Evolutionary conservation across 2,329 filamentous ascomycete genomes (phyloP).

Genomic region (Diaporthe citrichinensis): DNA sequence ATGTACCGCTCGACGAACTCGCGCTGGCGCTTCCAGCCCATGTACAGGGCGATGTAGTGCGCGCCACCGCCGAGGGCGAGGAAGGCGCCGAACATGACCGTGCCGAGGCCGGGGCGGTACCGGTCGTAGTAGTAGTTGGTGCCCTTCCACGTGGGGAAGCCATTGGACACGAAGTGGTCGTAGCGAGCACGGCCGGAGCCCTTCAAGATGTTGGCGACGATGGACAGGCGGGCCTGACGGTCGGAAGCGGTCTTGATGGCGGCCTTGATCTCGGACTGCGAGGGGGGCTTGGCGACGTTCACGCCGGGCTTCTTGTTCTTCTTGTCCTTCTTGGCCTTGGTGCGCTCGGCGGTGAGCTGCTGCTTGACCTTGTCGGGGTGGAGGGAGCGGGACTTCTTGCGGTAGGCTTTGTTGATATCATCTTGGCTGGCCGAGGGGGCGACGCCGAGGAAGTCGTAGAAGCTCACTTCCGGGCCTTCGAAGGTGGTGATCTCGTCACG

Average conservation of each 20-base stretch:
- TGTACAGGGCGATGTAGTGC: conserved; percentile 88
- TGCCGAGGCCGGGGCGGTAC: conserved; percentile 90
- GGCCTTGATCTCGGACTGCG: conserved; percentile 80
- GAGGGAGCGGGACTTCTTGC: conserved; percentile 84
- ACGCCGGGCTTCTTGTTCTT: conserved; percentile 71
- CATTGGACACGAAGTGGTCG: conserved; percentile 92
- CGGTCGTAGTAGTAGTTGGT: conserved; percentile 98
- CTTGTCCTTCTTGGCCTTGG: conserved; percentile 67
- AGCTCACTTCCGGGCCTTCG: conserved; percentile 85
- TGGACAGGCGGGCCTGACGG: conserved; percentile 85
- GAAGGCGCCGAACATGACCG: conserved; percentile 86
- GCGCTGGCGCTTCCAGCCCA: conserved; percentile 89
- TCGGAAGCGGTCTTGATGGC: conserved; percentile 86
- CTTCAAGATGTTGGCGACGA: conserved; percentile 88
- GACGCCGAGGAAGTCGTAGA: conserved; percentile 94
- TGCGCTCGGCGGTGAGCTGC: conserved; percentile 80
- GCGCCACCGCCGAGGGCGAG: conserved; percentile 85
- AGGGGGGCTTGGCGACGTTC: conserved; percentile 78
- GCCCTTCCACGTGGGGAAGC: conserved; percentile 96
- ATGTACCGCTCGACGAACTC: conserved; percentile 96
- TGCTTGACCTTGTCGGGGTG: conserved; percentile 98
- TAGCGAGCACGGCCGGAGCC: conserved; percentile 87
- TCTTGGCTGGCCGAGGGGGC: conserved; percentile 81
- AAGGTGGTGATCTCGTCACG: conserved; percentile 85
- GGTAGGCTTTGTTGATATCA: conserved; percentile 94